Evolutionary conservation across 345 rosid species (phyloP).

Genomic region (Aegle marmelos): DNA sequence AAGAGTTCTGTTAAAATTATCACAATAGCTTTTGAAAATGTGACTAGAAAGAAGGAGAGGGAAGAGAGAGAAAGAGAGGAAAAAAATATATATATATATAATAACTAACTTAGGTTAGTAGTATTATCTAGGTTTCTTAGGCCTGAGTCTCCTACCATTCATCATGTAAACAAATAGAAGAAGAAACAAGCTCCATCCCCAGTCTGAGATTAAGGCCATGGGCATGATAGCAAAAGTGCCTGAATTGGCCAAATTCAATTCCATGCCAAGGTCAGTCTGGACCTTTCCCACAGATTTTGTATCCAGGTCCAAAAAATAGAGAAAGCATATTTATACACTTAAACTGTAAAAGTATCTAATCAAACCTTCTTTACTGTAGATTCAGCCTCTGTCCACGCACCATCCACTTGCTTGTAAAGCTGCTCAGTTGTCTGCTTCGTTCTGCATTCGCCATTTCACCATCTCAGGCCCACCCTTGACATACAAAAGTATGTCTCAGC

Average conservation of each 20-base stretch:
- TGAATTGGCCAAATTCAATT: neutral
- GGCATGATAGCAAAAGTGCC: slow-evolving; percentile 3
- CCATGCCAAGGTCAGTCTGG: neutral
- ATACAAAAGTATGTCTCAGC: slow-evolving; percentile 57
- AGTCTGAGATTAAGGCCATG: neutral
- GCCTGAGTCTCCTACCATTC: neutral
- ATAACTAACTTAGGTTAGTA: neutral
- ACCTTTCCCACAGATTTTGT: neutral
- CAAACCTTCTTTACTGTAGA: slow-evolving; percentile 83
- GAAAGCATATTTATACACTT: neutral
- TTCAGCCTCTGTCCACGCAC: slow-evolving; percentile 88
- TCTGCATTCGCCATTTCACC: slow-evolving; percentile 77
- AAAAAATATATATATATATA: too few species aligned
- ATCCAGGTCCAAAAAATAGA: neutral
- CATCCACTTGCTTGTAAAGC: slow-evolving; percentile 85
- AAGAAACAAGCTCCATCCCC: neutral
- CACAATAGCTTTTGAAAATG: neutral
- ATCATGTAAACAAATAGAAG: neutral
- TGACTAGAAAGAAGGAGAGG: neutral
- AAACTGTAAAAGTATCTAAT: neutral
- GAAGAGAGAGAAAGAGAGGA: too few species aligned
- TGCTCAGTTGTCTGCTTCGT: slow-evolving; percentile 88
- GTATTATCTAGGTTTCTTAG: neutral
- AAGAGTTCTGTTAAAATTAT: too few species aligned
- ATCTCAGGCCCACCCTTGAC: slow-evolving; percentile 70